A percentile compares a stretch with the other conserved stretches of the same genome.
These are phyloP conservation scores for Candida manassasensis DNA, from an alignment of 805 yeast genomes.

Conservation along the genomic window DNA sequence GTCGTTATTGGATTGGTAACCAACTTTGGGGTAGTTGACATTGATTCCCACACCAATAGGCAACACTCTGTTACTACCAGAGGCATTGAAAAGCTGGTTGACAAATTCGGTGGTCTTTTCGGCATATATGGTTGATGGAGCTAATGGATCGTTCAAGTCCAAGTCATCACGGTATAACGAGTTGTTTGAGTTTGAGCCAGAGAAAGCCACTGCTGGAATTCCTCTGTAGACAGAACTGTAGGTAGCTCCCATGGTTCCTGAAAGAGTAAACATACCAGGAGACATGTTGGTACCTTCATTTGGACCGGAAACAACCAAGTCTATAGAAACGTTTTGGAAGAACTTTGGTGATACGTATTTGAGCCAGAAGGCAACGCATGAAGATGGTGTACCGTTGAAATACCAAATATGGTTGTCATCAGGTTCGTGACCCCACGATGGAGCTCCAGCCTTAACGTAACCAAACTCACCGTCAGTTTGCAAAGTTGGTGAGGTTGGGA, in stretches of 20 bases:
- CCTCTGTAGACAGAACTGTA: constrained; percentile 46
- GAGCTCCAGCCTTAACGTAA: constrained; percentile 44
- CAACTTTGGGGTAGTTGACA: constrained; percentile 47
- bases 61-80: constrained; percentile 36
- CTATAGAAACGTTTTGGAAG: constrained; percentile 41
- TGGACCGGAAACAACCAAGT: constrained; percentile 49
- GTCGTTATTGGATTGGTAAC: constrained; percentile 27
- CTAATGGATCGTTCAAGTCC: constrained; percentile 33
- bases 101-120: constrained; percentile 37
- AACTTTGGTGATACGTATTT: constrained; percentile 43
- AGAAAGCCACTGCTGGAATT: constrained; percentile 46
- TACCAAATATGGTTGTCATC: constrained; percentile 43
- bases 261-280: constrained; percentile 35
- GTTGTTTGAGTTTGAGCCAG: constrained; percentile 48
- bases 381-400: constrained; percentile 53
- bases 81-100: constrained; percentile 29
- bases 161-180: constrained; percentile 45
- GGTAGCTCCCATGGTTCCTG: constrained; percentile 52
- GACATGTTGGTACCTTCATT: constrained; percentile 49
- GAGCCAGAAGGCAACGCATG: constrained; percentile 46
- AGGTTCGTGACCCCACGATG: constrained; percentile 52
- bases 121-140: constrained; percentile 44
- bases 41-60: constrained; percentile 44
- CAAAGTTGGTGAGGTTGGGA: constrained; percentile 37
- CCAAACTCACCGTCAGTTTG: constrained; percentile 44